A percentile compares a stretch with the other conserved stretches of the same genome.
phyloP scores from a whole-genome alignment of 345 rosid genomes.

The Nasturtium officinale region DNA sequence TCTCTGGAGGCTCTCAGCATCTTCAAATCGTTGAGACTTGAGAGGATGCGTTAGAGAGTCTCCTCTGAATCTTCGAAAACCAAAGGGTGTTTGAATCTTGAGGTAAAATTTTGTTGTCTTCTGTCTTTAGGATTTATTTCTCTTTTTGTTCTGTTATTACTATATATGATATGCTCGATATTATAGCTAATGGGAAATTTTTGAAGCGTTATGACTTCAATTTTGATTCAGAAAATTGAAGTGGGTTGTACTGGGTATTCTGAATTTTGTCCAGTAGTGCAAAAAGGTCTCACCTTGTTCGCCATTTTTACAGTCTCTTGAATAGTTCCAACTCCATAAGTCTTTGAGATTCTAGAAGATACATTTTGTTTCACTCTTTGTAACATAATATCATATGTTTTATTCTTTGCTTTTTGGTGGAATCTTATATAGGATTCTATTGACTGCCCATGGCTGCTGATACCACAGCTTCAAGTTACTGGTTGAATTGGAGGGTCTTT shows the following conservation, averaged over 20 bases:
- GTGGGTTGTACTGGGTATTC: background rate
- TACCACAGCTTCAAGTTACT: slow-evolving; percentile 67
- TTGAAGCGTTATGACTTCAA: background rate
- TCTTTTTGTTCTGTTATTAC: slow-evolving; percentile 2
- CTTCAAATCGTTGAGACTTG: background rate
- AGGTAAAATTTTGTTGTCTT: slow-evolving; percentile 3
- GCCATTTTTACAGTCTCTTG: background rate
- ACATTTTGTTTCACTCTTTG: background rate
- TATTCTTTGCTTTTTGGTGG: slow-evolving; percentile 14
- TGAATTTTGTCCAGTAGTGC: background rate
- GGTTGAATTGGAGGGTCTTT: slow-evolving; percentile 94
- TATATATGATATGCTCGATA: background rate
- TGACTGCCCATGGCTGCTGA: slow-evolving; percentile 58
- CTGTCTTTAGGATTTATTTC: background rate
- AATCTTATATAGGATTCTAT: slow-evolving; percentile 19
- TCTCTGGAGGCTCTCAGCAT: too few relatives aligned
- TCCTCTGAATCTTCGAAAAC: background rate
- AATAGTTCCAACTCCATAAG: background rate
- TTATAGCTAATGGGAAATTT: background rate
- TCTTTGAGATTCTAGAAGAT: background rate
- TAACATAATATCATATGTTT: background rate
- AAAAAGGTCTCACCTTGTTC: slow-evolving; percentile 29
- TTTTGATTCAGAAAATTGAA: background rate
- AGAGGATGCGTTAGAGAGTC: slow-evolving; percentile 29
- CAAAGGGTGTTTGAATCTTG: slow-evolving; percentile 7